Evolutionary conservation across 2,329 filamentous ascomycete genomes (phyloP).

Genomic region (Microascus cirrosus): DNA sequence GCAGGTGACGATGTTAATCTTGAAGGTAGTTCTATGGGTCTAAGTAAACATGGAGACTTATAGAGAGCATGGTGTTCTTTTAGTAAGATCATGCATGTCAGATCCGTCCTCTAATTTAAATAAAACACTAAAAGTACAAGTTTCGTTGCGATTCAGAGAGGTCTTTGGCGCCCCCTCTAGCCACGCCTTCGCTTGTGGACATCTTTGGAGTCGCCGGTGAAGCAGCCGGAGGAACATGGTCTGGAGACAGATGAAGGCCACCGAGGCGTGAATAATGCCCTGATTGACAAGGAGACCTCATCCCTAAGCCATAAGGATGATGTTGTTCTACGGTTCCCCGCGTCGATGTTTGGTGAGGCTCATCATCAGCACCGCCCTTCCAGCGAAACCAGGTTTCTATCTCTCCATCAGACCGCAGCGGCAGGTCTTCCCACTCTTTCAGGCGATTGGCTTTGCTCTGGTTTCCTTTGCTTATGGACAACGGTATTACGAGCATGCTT

Average conservation of each 20-base stretch:
- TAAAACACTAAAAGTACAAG: not conserved
- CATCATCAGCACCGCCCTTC: not conserved
- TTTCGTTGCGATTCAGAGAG: not conserved
- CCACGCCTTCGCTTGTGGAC: not conserved
- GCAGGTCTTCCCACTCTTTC: conserved; percentile 16
- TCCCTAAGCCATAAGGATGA: not conserved
- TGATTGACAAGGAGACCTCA: not conserved
- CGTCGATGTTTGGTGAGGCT: not conserved
- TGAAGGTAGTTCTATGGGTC: no score
- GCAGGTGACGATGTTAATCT: no score
- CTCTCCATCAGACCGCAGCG: conserved; percentile 9
- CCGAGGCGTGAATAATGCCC: not conserved
- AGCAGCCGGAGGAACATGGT: not conserved
- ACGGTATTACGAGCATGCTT: not conserved
- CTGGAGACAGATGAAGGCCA: not conserved
- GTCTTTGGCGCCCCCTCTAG: not conserved
- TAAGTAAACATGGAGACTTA: no score
- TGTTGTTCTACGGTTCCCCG: not conserved
- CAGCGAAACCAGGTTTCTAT: conserved; percentile 12
- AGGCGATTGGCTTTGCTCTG: conserved; percentile 16
- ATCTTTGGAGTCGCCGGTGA: not conserved
- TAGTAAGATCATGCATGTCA: no score
- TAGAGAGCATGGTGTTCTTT: no score
- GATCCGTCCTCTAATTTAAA: not conserved
- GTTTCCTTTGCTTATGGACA: not conserved